Evolutionary conservation across 2,329 filamentous ascomycete genomes (phyloP).

Genomic region (Calcarisporium arbuscula): DNA sequence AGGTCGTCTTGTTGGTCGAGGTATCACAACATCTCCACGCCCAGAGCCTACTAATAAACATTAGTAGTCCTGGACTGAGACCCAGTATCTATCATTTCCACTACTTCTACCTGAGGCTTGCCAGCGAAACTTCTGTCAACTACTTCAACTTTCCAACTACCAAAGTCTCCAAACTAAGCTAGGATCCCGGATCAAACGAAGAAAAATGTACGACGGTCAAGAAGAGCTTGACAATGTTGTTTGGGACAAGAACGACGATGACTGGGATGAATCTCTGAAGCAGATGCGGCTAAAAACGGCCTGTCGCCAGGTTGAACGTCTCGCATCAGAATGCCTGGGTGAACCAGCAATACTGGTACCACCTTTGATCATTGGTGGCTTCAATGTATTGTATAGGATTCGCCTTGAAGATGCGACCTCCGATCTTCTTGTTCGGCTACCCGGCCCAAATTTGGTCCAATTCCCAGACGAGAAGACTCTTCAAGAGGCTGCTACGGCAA

Average conservation of each 20-base stretch:
- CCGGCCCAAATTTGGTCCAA: conserved; percentile 12
- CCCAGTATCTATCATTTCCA: too few relatives aligned
- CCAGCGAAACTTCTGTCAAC: too few relatives aligned
- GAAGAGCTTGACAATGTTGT: conserved; percentile 18
- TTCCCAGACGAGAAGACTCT: conserved; percentile 18
- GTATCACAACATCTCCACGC: too few relatives aligned
- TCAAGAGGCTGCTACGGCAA: conserved; percentile 16
- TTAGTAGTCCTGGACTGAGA: too few relatives aligned
- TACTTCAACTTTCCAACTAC: too few relatives aligned
- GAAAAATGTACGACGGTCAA: neutral
- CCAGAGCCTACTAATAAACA: too few relatives aligned
- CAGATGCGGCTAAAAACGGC: conserved; percentile 12
- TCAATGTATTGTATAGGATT: conserved; percentile 20
- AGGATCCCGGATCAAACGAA: too few relatives aligned
- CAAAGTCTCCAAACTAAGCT: too few relatives aligned
- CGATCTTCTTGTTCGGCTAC: conserved; percentile 16
- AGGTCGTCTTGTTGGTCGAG: too few relatives aligned
- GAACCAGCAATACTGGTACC: conserved; percentile 12
- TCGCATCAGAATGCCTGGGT: conserved; percentile 13
- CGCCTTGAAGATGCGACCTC: conserved; percentile 10
- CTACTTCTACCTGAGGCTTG: too few relatives aligned
- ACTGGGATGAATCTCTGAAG: conserved; percentile 17
- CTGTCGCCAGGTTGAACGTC: conserved; percentile 14
- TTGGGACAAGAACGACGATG: conserved; percentile 22
- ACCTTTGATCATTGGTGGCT: conserved; percentile 20